These are phyloP conservation scores for Ettlia oleoabundans DNA, from an alignment of 139 green algal species.

Conservation along the genomic window DNA sequence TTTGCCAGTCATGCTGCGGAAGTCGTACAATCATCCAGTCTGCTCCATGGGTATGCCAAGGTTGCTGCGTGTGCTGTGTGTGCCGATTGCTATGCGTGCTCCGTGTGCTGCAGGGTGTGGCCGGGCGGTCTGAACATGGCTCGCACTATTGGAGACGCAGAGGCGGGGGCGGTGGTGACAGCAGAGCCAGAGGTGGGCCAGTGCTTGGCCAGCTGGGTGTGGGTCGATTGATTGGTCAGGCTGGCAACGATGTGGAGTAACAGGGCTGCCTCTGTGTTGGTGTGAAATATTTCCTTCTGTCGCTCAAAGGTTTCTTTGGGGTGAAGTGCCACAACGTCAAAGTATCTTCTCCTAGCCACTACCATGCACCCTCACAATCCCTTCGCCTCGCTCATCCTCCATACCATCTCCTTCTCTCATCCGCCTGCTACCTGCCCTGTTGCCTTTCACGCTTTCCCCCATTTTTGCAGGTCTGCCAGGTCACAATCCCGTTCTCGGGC, in stretches of 20 bases:
- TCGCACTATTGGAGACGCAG: conserved; percentile 81
- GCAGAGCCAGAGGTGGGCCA: conserved; percentile 67
- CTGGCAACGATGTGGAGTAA: neutral
- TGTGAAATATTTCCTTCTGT: neutral
- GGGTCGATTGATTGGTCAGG: neutral
- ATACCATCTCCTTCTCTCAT: no score
- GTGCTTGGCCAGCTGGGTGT: neutral
- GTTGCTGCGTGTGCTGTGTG: no score
- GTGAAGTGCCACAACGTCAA: no score
- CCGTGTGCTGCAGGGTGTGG: conserved; percentile 71
- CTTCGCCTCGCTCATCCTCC: no score
- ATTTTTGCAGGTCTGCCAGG: conserved; percentile 42
- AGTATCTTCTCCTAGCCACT: neutral
- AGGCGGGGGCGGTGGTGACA: conserved; percentile 50
- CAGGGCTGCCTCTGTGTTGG: neutral
- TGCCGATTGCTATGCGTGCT: no score
- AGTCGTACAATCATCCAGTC: no score
- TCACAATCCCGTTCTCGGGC: conserved; percentile 79
- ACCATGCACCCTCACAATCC: no score
- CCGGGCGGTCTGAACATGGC: conserved; percentile 90
- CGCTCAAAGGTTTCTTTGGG: neutral
- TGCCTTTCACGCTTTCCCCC: no score
- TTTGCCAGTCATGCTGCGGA: no score
- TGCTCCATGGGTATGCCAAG: no score
- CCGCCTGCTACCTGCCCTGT: no score